Base-by-base conservation (phyloP, 2,329 filamentous ascomycete genomes). In the Xylaria sp. region DNA sequence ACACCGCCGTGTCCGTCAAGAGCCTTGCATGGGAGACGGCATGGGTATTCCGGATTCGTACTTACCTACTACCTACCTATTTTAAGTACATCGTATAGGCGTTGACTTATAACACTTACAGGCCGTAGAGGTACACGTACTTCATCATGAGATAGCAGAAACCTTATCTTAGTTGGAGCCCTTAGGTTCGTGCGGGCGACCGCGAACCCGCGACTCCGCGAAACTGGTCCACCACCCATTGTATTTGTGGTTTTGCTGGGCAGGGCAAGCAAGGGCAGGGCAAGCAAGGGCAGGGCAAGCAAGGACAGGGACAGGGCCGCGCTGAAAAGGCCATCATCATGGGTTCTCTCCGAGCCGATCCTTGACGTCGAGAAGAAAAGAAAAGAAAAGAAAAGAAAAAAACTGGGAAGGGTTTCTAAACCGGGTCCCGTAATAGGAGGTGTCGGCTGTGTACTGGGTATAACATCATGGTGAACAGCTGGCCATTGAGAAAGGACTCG, bases 231-330 rank as follows among this genome's bases (percentile, higher is more conserved):
- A 49, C 51, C 51, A 55, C 48, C n/a, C 55, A 53, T 49, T 41
- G 39, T 56, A 52, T 44, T 41, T 57, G 47, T 38, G 50, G 47
- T 48, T 56, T 56, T 54, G 50, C 50, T 45, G 51, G 47, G 20
- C 44, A 44, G 40, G 46, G 41, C 45, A 59, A 59, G 41, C 45
- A 59, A 59, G 57, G 50, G 51, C 39, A 43, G 43, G 48, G n/a
- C n/a, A n/a, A n/a, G n/a, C n/a, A n/a, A n/a, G 51, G 47, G 20
- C 44, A 44, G 40, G 46, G 41, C 45, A n/a, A n/a, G n/a, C n/a
- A 59, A 59, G 57, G 50, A 50, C 39, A 43, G 43, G 48, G 39
- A 41, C 39, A 19, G 29, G 29, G 29, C 24, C 24, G 11, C 29
- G 29, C 8, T 34, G 29, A 34, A 34, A 34, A 7, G 9, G 29